phyloP scores from a whole-genome alignment of 805 yeast genomes.

The Torulaspora franciscae region DNA sequence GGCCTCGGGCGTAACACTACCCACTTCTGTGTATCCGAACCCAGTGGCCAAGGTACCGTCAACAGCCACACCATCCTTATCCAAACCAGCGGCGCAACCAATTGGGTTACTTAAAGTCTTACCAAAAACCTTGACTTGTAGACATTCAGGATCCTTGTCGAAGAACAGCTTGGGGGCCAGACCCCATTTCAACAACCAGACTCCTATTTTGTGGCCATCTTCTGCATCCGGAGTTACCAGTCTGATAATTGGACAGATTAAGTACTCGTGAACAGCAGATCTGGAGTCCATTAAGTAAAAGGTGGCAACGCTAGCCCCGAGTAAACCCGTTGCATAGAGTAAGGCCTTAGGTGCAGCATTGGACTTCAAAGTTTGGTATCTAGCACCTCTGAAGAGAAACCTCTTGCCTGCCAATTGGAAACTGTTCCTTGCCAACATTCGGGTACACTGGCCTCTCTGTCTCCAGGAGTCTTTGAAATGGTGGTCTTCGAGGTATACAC shows the following conservation, averaged over 20 bases:
- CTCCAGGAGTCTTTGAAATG: neutral
- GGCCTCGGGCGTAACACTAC: conserved; percentile 86
- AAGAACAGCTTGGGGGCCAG: conserved; percentile 55
- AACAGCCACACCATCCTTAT: conserved; percentile 87
- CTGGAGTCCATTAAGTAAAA: conserved; percentile 69
- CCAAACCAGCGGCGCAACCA: conserved; percentile 95
- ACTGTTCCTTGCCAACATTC: conserved; percentile 13
- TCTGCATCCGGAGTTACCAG: conserved; percentile 69
- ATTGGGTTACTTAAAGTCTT: conserved; percentile 64
- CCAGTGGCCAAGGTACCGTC: conserved; percentile 76
- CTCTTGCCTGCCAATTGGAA: conserved; percentile 12
- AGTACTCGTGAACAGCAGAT: conserved; percentile 75
- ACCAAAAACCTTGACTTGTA: conserved; percentile 64
- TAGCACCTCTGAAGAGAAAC: conserved; percentile 8
- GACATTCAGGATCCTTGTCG: conserved; percentile 47
- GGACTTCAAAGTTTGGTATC: conserved; percentile 16
- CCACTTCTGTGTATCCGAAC: conserved; percentile 86
- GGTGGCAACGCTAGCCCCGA: conserved; percentile 40
- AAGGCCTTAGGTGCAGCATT: conserved; percentile 20
- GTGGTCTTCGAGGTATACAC: neutral
- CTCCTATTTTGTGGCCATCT: conserved; percentile 73
- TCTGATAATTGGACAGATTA: conserved; percentile 73
- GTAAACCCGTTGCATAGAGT: conserved; percentile 24
- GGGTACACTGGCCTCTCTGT: neutral
- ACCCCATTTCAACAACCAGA: conserved; percentile 63